A percentile compares a stretch with the other conserved stretches of the same genome.
Evolutionary conservation across 306 rosid species (phyloP).

Genomic region (Cucurbita argyrosperma): DNA sequence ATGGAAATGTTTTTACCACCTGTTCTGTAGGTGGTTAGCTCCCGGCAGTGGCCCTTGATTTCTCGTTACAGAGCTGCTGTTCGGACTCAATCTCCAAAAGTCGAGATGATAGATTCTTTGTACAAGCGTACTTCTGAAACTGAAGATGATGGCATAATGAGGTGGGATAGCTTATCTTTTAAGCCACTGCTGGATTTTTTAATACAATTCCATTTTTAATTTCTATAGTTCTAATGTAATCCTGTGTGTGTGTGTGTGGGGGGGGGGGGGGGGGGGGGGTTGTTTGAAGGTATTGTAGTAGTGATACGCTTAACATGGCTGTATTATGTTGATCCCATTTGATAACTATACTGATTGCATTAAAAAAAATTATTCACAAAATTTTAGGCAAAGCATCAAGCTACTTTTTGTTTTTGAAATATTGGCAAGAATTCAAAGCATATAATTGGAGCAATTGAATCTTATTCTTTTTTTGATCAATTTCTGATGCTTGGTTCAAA

Average conservation of each 20-base stretch:
- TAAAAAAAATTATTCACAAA: not conserved
- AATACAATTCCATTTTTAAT: no score
- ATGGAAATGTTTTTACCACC: not conserved
- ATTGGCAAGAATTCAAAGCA: not conserved
- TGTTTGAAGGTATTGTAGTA: no score
- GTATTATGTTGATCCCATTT: not conserved
- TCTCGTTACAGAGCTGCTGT: conserved; percentile 79
- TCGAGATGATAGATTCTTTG: conserved; percentile 79
- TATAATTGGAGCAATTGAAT: not conserved
- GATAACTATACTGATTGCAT: not conserved
- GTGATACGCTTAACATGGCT: not conserved
- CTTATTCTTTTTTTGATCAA: no score
- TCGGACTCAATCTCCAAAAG: conserved; percentile 73
- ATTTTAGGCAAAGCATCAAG: not conserved
- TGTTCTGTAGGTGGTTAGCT: conserved; percentile 60
- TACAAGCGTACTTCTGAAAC: conserved; percentile 47
- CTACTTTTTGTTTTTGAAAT: not conserved
- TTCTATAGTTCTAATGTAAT: no score
- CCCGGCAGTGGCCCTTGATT: conserved; percentile 79
- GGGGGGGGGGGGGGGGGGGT: no score
- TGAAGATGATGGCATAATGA: conserved; percentile 74
- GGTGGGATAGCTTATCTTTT: conserved; percentile 20
- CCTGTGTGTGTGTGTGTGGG: no score
- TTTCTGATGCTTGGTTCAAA: not conserved
- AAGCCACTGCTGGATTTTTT: not conserved